A percentile compares a stretch with the other conserved stretches of the same genome.
Evolutionary conservation across 176 grass and related monocot genomes (phyloP).

Genomic region (Themeda triandra): DNA sequence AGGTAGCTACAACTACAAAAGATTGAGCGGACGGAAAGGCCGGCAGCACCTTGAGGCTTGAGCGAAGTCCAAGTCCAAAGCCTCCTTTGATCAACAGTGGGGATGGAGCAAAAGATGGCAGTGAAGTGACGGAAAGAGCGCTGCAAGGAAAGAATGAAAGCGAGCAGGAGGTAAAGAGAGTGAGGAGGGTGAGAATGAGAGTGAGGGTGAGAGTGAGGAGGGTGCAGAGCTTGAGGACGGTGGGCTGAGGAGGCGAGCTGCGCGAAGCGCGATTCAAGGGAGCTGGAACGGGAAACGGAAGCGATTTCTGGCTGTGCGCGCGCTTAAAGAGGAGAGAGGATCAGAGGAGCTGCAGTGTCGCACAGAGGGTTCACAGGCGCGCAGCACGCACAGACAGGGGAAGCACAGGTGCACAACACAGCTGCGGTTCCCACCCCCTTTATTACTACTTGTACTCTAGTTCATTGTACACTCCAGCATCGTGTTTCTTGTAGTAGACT

Average conservation of each 20-base stretch:
- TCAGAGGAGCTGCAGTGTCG: background rate
- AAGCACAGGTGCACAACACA: slow-evolving; percentile 17
- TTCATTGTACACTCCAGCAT: background rate
- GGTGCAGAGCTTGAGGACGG: background rate
- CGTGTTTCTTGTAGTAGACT: too few species aligned
- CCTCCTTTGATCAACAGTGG: slow-evolving; percentile 39
- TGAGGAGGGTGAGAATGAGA: background rate
- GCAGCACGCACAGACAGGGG: background rate
- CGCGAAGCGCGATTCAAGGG: slow-evolving; percentile 27
- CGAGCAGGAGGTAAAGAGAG: background rate
- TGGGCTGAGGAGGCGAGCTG: background rate
- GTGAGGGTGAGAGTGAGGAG: too few species aligned
- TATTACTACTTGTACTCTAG: background rate
- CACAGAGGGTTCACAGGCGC: background rate
- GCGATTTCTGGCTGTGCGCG: slow-evolving; percentile 5
- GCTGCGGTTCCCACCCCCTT: background rate
- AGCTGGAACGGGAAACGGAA: slow-evolving; percentile 57
- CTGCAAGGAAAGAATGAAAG: slow-evolving; percentile 46
- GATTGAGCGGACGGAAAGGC: slow-evolving; percentile 2
- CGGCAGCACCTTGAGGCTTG: background rate
- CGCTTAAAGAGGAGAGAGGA: slow-evolving; percentile 32
- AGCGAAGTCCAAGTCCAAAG: background rate
- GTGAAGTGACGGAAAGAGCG: slow-evolving; percentile 61
- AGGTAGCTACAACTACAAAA: background rate
- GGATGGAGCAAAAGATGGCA: slow-evolving; percentile 43